Base-by-base conservation (phyloP, 2,329 filamentous ascomycete genomes). In the Monilinia fructicola region DNA sequence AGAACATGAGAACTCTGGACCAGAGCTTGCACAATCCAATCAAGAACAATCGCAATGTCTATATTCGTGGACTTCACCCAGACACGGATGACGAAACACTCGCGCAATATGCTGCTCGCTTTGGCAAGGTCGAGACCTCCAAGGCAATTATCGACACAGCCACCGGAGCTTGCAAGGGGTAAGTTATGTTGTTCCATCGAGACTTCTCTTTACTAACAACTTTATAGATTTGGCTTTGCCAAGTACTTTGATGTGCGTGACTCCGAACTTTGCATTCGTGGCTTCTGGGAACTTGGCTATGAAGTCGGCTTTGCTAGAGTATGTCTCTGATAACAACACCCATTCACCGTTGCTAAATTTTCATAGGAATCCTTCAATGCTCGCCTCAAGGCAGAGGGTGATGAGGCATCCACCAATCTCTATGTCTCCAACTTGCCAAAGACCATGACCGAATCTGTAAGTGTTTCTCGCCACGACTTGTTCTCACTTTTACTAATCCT, bases 121-220 rank as follows among this genome's bases (percentile, higher is more conserved):
- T 98, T 76, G 96, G 95, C 53, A 88, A 90, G 68, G 95, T 99
- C 67, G 92, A 97, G 80, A 96, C 93, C 71, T 97, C 93, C 75
- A 99, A 99, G 83, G 95, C 96, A 18, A 99, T 99, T 80, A 96
- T 99, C 75, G 96, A 99, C 80, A 90, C 93, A 63, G 89, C 90
- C 72, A 96, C 92, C 59, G 92, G 93, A 68, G 89, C 93, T 70
- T 99, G 95, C 86, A 99, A 99, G 81, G 95, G 95, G 95, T 96
- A 81, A 9, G 53, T 54, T 74, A 84, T 80, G 26, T 18, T 11
- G 11, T 52, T 67, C 2, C 44, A 40, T 35, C 16, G 54, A 26
- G 11, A 16, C 56, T 54, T 65, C 2, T 48, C 4, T 35, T n/a
- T 54, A 18, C 21, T 67, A 59, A 53, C 68, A 59, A 54, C 58